A percentile compares a stretch with the other conserved stretches of the same genome.
Conservation (phyloP, 2,329 filamentous ascomycete species). For the Phialemoniopsis sp. region DNA sequence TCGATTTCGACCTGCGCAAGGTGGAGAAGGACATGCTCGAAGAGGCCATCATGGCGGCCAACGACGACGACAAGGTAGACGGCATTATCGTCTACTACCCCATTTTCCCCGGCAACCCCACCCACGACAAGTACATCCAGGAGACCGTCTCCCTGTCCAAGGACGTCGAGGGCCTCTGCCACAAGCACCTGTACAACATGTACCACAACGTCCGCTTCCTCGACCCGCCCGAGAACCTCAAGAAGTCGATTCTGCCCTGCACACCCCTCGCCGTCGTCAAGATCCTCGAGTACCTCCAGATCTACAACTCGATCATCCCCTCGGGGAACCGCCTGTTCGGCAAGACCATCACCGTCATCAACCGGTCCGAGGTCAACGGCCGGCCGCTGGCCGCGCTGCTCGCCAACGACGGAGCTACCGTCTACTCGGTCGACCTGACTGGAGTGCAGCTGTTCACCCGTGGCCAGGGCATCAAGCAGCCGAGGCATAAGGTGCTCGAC, state of each 20-base stretch:
- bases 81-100: conserved; percentile 98
- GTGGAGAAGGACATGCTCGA: conserved; percentile 87
- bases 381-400: conserved; percentile 87
- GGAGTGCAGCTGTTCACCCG: conserved; percentile 90
- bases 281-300: conserved; percentile 90
- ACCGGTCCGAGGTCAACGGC: conserved; percentile 93
- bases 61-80: conserved; percentile 71
- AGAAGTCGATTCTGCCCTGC: conserved; percentile 92
- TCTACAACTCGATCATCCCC: conserved; percentile 92
- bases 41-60: conserved; percentile 81
- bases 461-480: conserved; percentile 80
- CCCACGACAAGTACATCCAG: conserved; percentile 92
- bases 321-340: conserved; percentile 92
- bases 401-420: conserved; percentile 91
- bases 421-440: conserved; percentile 91
- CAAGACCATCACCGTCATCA: conserved; percentile 93
- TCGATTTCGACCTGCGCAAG: conserved; percentile 80
- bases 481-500: conserved; percentile 81
- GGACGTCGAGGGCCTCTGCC: conserved; percentile 92
- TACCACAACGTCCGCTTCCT: conserved; percentile 97
- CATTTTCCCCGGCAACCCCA: conserved; percentile 76
- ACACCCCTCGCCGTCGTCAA: conserved; percentile 95
- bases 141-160: conserved; percentile 87
- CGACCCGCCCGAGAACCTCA: conserved; percentile 69
- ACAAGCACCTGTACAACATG: conserved; percentile 98